Conservation (phyloP, 768 basidiomycete species). For the Pleurotus cornucopiae region DNA sequence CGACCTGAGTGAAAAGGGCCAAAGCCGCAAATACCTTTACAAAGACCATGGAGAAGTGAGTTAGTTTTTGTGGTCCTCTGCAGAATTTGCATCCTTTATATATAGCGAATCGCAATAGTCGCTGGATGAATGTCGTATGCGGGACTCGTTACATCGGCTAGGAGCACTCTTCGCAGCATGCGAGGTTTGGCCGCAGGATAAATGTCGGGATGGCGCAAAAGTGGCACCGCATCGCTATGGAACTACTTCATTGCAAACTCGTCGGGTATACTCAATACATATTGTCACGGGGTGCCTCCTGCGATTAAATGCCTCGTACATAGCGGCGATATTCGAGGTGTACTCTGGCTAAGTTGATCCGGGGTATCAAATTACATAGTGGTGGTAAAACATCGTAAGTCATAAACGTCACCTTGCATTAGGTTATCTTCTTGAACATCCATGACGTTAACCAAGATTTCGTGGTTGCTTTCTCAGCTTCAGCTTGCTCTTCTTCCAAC, state of each 20-base stretch:
- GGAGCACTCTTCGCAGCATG: slow-evolving; percentile 21
- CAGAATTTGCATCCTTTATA: slow-evolving; percentile 9
- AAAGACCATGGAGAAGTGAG: slow-evolving; percentile 18
- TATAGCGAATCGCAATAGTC: not conserved
- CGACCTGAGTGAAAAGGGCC: slow-evolving; percentile 28
- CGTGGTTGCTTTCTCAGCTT: slow-evolving; percentile 38
- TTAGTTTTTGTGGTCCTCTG: slow-evolving; percentile 13
- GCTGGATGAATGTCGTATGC: not conserved
- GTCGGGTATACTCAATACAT: slow-evolving; percentile 13
- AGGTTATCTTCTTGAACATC: slow-evolving; percentile 50
- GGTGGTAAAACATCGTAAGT: slow-evolving; percentile 22
- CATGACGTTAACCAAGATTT: slow-evolving; percentile 64
- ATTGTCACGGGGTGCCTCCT: slow-evolving; percentile 17
- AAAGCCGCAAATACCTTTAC: slow-evolving; percentile 26
- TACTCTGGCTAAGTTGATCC: slow-evolving; percentile 30
- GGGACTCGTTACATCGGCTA: slow-evolving; percentile 20
- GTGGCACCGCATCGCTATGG: slow-evolving; percentile 13
- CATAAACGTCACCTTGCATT: slow-evolving; percentile 6
- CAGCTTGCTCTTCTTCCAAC: slow-evolving; percentile 50
- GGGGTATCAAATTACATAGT: slow-evolving; percentile 30
- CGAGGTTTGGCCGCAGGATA: slow-evolving; percentile 26
- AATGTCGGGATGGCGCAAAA: slow-evolving; percentile 31
- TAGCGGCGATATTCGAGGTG: slow-evolving; percentile 17
- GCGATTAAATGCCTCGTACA: slow-evolving; percentile 19
- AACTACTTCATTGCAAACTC: slow-evolving; percentile 10